phyloP scores from a whole-genome alignment of 257 asterid species.

The Gentiana straminea region DNA sequence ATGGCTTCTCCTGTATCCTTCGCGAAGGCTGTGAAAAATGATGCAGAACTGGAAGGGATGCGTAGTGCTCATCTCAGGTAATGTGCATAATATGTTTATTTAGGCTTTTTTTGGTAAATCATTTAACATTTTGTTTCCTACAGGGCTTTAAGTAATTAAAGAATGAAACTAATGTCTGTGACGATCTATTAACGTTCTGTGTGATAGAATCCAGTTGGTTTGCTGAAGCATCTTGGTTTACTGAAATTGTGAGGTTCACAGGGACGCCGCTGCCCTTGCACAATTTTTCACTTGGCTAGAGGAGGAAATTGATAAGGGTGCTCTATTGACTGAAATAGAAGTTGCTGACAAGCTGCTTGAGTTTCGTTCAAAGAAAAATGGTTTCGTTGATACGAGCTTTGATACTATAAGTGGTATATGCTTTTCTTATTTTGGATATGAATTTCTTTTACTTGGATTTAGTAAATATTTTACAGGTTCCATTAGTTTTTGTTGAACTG shows the following conservation, averaged over 20 bases:
- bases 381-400: constrained; percentile 84
- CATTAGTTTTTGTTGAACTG: no score
- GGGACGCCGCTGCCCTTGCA: constrained; percentile 97
- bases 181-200: background rate
- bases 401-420: constrained; percentile 93
- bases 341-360: constrained; percentile 77
- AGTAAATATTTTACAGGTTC: no score
- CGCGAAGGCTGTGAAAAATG: constrained; percentile 90
- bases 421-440: constrained; percentile 4
- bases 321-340: constrained; percentile 65
- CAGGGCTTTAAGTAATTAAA: no score
- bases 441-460: no score
- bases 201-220: background rate
- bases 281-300: constrained; percentile 96
- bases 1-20: constrained; percentile 77
- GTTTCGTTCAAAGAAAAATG: constrained; percentile 79
- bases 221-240: background rate
- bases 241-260: constrained; percentile 10
- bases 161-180: no score
- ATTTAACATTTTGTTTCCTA: no score
- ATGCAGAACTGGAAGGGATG: constrained; percentile 93
- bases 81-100: constrained; percentile 4
- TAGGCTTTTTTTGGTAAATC: no score
- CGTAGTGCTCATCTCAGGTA: constrained; percentile 82
- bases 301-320: constrained; percentile 51